Evolutionary conservation across 2,329 filamentous ascomycete species (phyloP), one percentile per base, ranked within the genome.

Genomic region (Davidsoniella australis): DNA sequence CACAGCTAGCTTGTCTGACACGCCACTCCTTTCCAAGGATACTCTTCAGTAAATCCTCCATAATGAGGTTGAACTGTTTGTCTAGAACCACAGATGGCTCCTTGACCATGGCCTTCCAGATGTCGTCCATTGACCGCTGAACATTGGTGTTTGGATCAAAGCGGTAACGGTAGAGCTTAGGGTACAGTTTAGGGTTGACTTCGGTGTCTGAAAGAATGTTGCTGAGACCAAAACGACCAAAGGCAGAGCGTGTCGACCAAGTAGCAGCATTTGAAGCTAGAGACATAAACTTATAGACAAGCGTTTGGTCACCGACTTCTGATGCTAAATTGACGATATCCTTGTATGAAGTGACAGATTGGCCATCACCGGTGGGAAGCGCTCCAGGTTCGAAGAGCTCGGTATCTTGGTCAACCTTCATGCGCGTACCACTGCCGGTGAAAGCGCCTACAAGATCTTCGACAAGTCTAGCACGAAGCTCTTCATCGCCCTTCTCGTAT

Each of bases 201-300:
- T 78, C 75, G 0, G 88, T 88, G 58, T 94, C 86, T 0, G 86
- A 91, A 44, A 98, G 75, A 54, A 98, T 89, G 56, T 76, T 91
- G 62, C 87, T 93, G 45, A 98, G 72, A 0, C 91, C 91, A 56
- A 96, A 95, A 9, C 87, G 76, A 2, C 91, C 91, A 64, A 98
- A 96, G 0, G 91, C 91, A 1, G 91, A 93, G 46, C 91, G 78
- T n/a, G 87, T 94, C 1, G 87, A 89, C 91, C 91, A 98, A 14
- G 94, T 93, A 0, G 88, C 87, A 44, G 94, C 93, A 59, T 95
- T 94, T 1, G 87, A 86, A 2, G 91, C 91, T 56, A 98, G 72
- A 0, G 88, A 89, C 91, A 98, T 98, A 66, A 98, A 96, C 54
- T 88, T 86, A 68, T 98, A 98, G 1, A 96, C 85, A n/a, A 98